These are phyloP conservation scores for Taiozyma sp. DNA, from an alignment of 1,139 yeast genomes.

Conservation along the genomic window DNA sequence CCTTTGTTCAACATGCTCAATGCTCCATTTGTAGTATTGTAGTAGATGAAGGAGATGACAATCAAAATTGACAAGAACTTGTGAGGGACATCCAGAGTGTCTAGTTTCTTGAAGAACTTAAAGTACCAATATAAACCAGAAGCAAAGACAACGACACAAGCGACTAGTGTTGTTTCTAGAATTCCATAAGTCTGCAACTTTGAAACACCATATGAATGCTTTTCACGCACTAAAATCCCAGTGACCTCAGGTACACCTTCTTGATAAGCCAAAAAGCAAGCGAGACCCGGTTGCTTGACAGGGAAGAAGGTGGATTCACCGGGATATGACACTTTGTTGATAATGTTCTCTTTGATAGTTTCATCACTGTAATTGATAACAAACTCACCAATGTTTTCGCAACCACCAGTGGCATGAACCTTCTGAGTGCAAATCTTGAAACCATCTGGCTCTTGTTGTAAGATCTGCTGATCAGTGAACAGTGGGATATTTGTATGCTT, in stretches of 20 bases:
- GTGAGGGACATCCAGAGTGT: background rate
- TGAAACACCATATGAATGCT: conserved; percentile 3
- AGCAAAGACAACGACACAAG: background rate
- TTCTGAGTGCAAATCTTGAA: conserved; percentile 2
- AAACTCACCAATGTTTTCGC: conserved; percentile 1
- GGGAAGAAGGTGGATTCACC: background rate
- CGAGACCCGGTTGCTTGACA: background rate
- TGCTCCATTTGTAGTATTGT: background rate
- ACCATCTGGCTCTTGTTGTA: conserved; percentile 2
- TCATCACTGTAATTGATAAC: background rate
- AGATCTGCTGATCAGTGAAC: background rate
- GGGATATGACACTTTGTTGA: background rate
- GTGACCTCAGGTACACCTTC: background rate
- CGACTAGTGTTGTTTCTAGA: background rate
- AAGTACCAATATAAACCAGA: background rate
- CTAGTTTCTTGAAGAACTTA: background rate
- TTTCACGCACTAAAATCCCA: background rate
- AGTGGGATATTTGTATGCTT: conserved; percentile 5
- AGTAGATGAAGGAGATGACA: background rate
- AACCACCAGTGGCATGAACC: background rate
- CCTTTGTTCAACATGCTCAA: background rate
- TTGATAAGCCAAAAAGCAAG: conserved; percentile 4
- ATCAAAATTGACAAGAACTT: background rate
- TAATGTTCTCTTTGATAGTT: background rate
- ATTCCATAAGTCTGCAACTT: background rate